Base-by-base conservation (phyloP, 768 basidiomycete species). In the Kwoniella newhampshirensis region DNA sequence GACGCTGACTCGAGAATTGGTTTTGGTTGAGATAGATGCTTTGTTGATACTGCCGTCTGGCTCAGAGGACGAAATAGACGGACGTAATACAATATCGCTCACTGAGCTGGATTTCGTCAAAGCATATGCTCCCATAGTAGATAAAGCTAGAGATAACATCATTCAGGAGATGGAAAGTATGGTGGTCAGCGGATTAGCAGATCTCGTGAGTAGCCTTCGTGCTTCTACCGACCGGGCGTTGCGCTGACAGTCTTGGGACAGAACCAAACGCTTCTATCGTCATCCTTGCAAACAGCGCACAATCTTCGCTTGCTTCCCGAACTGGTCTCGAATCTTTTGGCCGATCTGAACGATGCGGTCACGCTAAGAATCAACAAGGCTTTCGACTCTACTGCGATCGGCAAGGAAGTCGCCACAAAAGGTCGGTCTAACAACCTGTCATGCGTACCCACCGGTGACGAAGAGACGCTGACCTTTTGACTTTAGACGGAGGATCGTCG, bases 241-340 rank as follows among this genome's bases (percentile, higher is more conserved):
- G 7, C 47, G 37, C 28, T 40, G 5, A 52, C 45, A 25, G 15
- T 13, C 6, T 18, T 15, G 15, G 2, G 45, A 32, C 47, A 96
- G 92, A 88, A 98, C 68, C 91, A 90, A 77, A 85, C 91, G 1
- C 77, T 94, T 17, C 82, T 99, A 1, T 91, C 93, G 0, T 92
- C 91, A 1, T 91, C 94, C 0, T 81, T 99, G 12, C 96, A 98
- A 80, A 97, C 91, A 1, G 92, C 94, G 3, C 88, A 91, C 77
- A 99, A 97, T 72, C 83, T 99, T 13, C 82, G 87, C 26, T 83
- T 89, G 15, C 81, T 99, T 11, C 89, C 94, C 0, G 82, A 84
- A 23, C 82, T 97, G 5, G 88, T 97, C 3, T 84, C 87, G 55
- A 83, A 83, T 49, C 82, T 98, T 1, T 79, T 96, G 17, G 77